Evolutionary conservation across 805 yeast species (phyloP), one percentile per base, ranked within the genome.

Genomic region (Candida sithepensis): DNA sequence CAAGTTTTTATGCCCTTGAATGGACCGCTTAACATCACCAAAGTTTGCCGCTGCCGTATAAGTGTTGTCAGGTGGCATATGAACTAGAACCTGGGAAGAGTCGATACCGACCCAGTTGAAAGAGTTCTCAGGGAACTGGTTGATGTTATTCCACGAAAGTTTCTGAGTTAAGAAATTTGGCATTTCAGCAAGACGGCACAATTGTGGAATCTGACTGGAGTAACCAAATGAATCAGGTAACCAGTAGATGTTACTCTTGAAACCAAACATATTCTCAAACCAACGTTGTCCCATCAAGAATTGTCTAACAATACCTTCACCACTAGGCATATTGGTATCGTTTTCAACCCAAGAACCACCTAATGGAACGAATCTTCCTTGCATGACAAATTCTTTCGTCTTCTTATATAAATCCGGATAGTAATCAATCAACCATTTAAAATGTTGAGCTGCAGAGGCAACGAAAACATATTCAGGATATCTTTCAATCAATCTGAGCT

Each of bases 261-360:
- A 57, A 2, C 96, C 96, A 69, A 92, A 94, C 59, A 90, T 79
- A 50, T 82, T 77, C 60, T 82, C 74, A 60, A 87, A 88, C 65
- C 84, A 90, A 44, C 94, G 72, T 70, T 92, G 99, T 18, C 99
- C 99, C 49, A 87, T 79, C 45, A 91, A 71, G 59, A 91, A 88
- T 62, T 92, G 99, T 54, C 99, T 79, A 5, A 83, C 82, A 47
- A 92, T 71, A 0, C 96, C 85, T 67, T 92, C 99, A 39, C 98
- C 97, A 52, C 79, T 73, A n/a, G 99, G 99, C 69, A 92, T 74
- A 67, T 92, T 92, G 10, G 98, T 92, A 65, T 92, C 99, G 64
- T 89, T 85, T 67, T 92, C 99, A 39, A 94, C 98, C 98, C 98
- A 92, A 0, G 97, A 82, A 5, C 99, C 99, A 44, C 99, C 99